Base-by-base conservation (phyloP, 1,139 yeast genomes). In the Blastobotrys raffinosifermentans region DNA sequence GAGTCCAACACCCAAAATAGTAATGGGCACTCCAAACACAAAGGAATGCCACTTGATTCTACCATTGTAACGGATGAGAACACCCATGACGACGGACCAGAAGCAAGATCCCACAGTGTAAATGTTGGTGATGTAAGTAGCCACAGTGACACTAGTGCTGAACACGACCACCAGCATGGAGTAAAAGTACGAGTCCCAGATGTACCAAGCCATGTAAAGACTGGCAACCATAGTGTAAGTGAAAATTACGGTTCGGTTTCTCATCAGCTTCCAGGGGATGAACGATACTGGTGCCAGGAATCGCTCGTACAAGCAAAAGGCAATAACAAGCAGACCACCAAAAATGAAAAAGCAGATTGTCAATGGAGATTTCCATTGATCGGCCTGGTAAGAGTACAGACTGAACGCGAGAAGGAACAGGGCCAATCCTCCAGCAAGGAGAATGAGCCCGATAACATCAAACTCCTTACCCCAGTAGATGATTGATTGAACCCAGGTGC, bases 291-390 rank as follows among this genome's bases (percentile, higher is more conserved):
- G 48, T 17, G 63, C 59, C 32, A 48, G 35, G 30, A 36, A 52
- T 34, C 37, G 45, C 31, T 59, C 62, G 57, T 58, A 57, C n/a
- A 51, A 11, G 16, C 45, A 38, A 41, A 59, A 59, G 4, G 40
- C 50, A 11, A 48, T 46, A 43, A 58, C 45, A 9, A 57, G 25
- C 9, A 42, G 33, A 20, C 47, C 34, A 29, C 64, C 64, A 32
- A 60, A 37, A 19, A 58, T 50, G 19, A 60, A 25, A 58, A 62
- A 51, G 4, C 49, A 59, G 37, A 58, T 52, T 40, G 59, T 53
- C 22, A 45, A 45, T 9, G 57, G 54, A 31, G 49, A 39, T 16
- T 41, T 46, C 46, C 59, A 53, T 17, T 50, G 49, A 11, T 50
- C 44, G 39, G 50, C 46, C 34, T 49, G 49, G 29, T 52, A 49